Percentiles rank a stretch among this genome's conserved stretches.
phyloP scores from a whole-genome alignment of 768 basidiomycete genomes.

The Rhodotorula sphaerocarpa region DNA sequence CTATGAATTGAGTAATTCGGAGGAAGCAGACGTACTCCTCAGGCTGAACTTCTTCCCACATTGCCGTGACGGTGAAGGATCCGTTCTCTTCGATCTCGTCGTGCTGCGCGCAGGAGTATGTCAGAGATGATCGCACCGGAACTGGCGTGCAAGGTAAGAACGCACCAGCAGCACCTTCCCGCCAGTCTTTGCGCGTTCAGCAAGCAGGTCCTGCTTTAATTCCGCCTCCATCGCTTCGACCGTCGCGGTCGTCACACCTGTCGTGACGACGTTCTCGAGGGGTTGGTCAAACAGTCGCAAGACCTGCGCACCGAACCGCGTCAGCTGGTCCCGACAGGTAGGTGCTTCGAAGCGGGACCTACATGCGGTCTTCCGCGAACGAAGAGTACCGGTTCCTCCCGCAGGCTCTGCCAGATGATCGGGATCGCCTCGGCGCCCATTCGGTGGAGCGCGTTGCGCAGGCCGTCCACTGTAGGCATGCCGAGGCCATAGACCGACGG shows the following conservation, averaged over 20 bases:
- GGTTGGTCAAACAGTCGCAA: constrained; percentile 78
- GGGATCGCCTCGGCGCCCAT: constrained; percentile 65
- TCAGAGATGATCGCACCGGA: constrained; percentile 55
- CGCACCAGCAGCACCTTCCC: constrained; percentile 67
- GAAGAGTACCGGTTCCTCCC: constrained; percentile 63
- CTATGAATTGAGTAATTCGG: accelerated
- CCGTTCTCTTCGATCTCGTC: constrained; percentile 92
- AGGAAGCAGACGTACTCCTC: constrained; percentile 16
- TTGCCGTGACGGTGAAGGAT: constrained; percentile 78
- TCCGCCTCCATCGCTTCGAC: constrained; percentile 78
- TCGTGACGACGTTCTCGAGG: constrained; percentile 93
- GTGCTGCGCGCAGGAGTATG: constrained; percentile 46
- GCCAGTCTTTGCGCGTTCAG: constrained; percentile 56
- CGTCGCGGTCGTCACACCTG: constrained; percentile 78
- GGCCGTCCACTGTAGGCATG: constrained; percentile 87
- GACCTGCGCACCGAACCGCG: constrained; percentile 59
- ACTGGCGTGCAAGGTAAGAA: constrained; percentile 45
- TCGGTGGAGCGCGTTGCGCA: constrained; percentile 66
- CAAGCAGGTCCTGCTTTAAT: constrained; percentile 59
- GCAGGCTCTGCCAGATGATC: constrained; percentile 88
- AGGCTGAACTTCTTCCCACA: constrained; percentile 74
- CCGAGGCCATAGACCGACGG: constrained; percentile 53
- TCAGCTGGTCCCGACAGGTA: not conserved
- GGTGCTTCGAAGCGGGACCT: not conserved
- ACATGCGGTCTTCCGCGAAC: constrained; percentile 50